Base-by-base conservation (phyloP, 768 basidiomycete genomes). In the Cytidiella melzeri region DNA sequence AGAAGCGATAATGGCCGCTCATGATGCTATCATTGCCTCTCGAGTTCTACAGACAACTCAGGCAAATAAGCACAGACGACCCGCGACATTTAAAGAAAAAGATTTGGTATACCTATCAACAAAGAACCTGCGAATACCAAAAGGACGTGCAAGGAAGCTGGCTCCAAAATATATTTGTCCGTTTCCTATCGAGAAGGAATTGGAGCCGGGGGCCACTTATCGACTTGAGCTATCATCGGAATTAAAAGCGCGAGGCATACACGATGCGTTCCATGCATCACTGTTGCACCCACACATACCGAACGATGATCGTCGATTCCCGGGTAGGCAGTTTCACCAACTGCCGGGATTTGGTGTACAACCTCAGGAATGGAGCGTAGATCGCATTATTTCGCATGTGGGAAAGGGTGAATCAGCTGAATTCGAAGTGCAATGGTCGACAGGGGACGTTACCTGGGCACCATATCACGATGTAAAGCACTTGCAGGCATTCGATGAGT, bases 81-180 rank as follows among this genome's bases (percentile, higher is more conserved):
- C 53, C 9, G 57, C 48, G 0, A 24, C 26, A 3, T 55, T 66
- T 13, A 5, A 42, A 4, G 50, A 21, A 2, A 67, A 67, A 0
- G 55, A 61, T 7, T 25, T 61, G 9, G 70, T 68, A 0, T 72
- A 70, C 37, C 36, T 75, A 7, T 67, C 69, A 0, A 71, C 67
- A 0, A 48, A 67, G 34, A 70, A 74, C 49, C 51, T 75, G 0
- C 40, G 51, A 1, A 23, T 71, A 7, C 70, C 65, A 2, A 68
- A 66, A 27, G 64, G 61, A 7, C 37, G 64, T 3, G 68, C 69
- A 0, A 18, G 54, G 4, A 74, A 73, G 39, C 54, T 75, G 1
- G 24, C 61, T 0, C 73, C 68, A 0, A 66, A 66, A 27, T 73
- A 52, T 47, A 58, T 74, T 10, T 69, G 74, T 5, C 74, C 71